Evolutionary conservation across 139 green algal species (phyloP).

Genomic region (Desmodesmus armatus): DNA sequence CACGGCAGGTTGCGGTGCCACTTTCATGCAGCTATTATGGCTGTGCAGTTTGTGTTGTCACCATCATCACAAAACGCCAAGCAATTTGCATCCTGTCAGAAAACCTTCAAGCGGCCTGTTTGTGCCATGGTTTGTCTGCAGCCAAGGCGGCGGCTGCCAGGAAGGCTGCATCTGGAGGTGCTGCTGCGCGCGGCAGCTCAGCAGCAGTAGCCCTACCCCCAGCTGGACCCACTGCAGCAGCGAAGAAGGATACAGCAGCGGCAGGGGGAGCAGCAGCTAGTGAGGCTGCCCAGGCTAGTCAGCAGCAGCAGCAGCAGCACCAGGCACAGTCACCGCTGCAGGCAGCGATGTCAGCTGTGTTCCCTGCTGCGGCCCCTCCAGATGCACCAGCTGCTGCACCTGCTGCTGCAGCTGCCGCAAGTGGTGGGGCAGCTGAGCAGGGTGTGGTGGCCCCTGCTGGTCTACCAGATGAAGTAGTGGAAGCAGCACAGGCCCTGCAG

Average conservation of each 20-base stretch:
- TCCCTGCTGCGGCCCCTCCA: not conserved
- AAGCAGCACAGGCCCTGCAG: not conserved
- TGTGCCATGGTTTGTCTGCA: no score
- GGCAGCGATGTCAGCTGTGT: not conserved
- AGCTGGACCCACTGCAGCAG: not conserved
- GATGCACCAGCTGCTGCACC: not conserved
- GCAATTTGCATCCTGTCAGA: no score
- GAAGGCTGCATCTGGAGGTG: no score
- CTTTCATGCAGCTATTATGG: no score
- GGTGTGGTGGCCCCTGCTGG: not conserved
- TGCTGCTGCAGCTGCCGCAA: not conserved
- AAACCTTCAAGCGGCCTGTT: no score
- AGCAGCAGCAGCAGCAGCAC: constrained; percentile 5
- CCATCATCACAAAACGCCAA: no score
- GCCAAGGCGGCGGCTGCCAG: not conserved
- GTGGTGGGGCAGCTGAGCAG: not conserved
- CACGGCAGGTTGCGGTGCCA: no score
- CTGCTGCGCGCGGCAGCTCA: no score
- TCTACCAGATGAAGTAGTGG: not conserved
- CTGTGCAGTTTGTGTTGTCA: no score
- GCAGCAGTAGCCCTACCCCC: not conserved
- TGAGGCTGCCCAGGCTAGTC: no score
- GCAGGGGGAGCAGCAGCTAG: not conserved
- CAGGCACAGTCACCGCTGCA: not conserved
- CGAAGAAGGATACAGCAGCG: not conserved